Percentiles rank a stretch among this genome's conserved stretches.
phyloP scores from a whole-genome alignment of 768 basidiomycete genomes.

The Boletellus ananiceps region DNA sequence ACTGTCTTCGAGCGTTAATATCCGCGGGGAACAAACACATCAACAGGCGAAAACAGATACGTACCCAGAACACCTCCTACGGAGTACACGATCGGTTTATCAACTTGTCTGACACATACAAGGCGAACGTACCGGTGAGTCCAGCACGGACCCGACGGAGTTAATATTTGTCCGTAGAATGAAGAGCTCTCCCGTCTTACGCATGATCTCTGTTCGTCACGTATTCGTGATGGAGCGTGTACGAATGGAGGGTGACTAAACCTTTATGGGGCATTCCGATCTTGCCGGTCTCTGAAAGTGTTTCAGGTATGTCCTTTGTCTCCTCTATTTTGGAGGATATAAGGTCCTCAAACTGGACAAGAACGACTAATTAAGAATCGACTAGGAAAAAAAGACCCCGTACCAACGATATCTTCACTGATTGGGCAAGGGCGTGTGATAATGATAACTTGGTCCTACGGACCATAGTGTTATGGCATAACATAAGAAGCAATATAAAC shows the following conservation, averaged over 20 bases:
- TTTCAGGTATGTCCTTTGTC: conserved; percentile 93
- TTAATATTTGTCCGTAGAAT: conserved; percentile 92
- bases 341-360: conserved; percentile 76
- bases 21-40: conserved; percentile 12
- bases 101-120: not conserved
- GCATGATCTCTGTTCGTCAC: conserved; percentile 77
- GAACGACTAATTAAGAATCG: not conserved
- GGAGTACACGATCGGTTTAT: not conserved
- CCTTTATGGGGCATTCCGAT: conserved; percentile 87
- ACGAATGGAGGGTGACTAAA: conserved; percentile 22
- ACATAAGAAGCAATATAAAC: conserved; percentile 10
- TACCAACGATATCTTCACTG: conserved; percentile 93
- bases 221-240: conserved; percentile 9
- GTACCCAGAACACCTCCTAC: conserved; percentile 92
- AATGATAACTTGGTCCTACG: conserved; percentile 90
- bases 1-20: conserved; percentile 43
- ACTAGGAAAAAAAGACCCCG: conserved; percentile 5
- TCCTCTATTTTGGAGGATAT: conserved; percentile 93
- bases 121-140: conserved; percentile 71
- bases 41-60: conserved; percentile 29
- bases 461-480: conserved; percentile 5
- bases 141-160: conserved; percentile 92
- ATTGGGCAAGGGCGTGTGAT: conserved; percentile 93
- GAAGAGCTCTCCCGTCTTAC: conserved; percentile 93
- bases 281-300: conserved; percentile 90